Base-by-base conservation (phyloP, 352 stramenopile species). In the Phytophthora capsici region DNA sequence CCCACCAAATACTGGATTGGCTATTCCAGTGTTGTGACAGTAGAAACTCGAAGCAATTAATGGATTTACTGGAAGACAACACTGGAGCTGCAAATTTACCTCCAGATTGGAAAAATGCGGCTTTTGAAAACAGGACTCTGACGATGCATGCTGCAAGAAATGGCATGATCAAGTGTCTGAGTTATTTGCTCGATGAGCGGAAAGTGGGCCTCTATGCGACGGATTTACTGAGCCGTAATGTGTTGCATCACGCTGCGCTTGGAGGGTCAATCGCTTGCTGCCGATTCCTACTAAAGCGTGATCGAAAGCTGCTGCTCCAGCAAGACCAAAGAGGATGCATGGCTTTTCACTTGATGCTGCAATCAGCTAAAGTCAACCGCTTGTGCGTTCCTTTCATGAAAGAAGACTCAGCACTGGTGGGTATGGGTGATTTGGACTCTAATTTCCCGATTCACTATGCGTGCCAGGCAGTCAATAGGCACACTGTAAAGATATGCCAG, bases 21-120 rank as follows among this genome's bases (percentile, higher is more conserved):
- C 44, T 93, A 26, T 90, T 88, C 23, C 77, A 88, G 44, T 91
- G 84, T 52, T 93, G 82, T 26, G 71, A 85, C 25, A 88, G 72
- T 46, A 75, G 73, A 46, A 90, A 93, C 47, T 54, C 66, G 5
- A 66, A 65, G 8, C 77, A 88, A 13, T 34, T 93, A 3, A 74
- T 88, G 34, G 66, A 81, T 17, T 52, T 93, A 40, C 47, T 93
- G 16, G 17, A 58, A 37, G 65, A 71, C 9, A 70, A 78, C 8
- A 56, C 50, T 16, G 69, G 57, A 26, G 56, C 19, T n/a, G 43
- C 37, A 9, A 78, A 80, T 12, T 6, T 71, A 22, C 57, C 65
- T 47, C 54, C 23, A 3, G 69, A 72, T 46, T 88, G 76, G 76
- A 74, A 69, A 46, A 66, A 78, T 38, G n/a, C 43, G 3, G 63